These are phyloP conservation scores for Cylindricascospora bacillispora DNA, from an alignment of 1,139 yeast species.

Conservation along the genomic window DNA sequence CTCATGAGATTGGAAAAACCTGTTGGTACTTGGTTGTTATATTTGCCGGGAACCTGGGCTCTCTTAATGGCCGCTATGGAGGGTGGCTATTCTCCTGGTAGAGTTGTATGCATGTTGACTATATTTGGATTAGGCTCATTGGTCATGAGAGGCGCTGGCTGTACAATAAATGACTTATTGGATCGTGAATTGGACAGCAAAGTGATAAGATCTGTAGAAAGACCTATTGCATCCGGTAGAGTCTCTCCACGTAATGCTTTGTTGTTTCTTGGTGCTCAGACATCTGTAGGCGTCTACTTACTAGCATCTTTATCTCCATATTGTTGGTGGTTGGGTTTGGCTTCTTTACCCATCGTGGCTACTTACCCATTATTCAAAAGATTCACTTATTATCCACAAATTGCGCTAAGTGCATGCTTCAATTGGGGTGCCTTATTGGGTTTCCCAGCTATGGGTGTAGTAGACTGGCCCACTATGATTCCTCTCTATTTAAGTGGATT, in stretches of 20 bases:
- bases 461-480: conserved; percentile 60
- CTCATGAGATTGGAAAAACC: conserved; percentile 88
- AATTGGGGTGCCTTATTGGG: conserved; percentile 95
- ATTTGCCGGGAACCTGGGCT: conserved; percentile 58
- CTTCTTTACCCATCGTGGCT: conserved; percentile 67
- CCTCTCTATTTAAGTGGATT: conserved; percentile 70
- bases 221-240: conserved; percentile 87
- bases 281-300: conserved; percentile 65
- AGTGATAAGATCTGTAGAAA: conserved; percentile 74
- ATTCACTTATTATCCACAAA: conserved; percentile 91
- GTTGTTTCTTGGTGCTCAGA: conserved; percentile 57
- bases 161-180: conserved; percentile 82
- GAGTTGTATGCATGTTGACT: conserved; percentile 44
- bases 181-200: conserved; percentile 74
- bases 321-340: conserved; percentile 73
- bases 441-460: conserved; percentile 89
- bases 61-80: conserved; percentile 65
- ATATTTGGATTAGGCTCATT: conserved; percentile 76
- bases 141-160: conserved; percentile 96
- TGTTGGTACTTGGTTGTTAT: conserved; percentile 75
- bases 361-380: conserved; percentile 89
- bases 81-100: conserved; percentile 51
- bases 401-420: conserved; percentile 66
- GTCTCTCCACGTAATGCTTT: conserved; percentile 63
- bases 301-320: conserved; percentile 62